phyloP scores from a whole-genome alignment of 1,139 yeast genomes.

The Geotrichum bryndzae region DNA sequence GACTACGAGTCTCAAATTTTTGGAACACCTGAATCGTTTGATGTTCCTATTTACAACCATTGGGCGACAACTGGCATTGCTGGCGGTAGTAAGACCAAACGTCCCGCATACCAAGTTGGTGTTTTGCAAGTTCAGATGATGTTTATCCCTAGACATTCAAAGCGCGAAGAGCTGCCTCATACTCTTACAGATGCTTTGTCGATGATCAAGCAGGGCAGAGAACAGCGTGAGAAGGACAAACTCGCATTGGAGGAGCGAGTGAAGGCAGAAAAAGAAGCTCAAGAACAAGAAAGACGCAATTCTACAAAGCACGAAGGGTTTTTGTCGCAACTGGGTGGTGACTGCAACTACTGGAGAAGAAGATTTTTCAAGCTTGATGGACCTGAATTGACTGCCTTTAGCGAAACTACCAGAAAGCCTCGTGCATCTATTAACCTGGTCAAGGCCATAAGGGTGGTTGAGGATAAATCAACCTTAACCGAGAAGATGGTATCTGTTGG shows the following conservation, averaged over 20 bases:
- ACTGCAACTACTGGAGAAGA: conserved; percentile 58
- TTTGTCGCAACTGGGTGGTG: conserved; percentile 74
- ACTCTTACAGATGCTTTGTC: conserved; percentile 44
- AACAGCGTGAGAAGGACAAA: neutral
- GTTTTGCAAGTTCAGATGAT: conserved; percentile 63
- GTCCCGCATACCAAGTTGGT: conserved; percentile 57
- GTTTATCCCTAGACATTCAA: conserved; percentile 52
- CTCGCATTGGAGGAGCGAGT: neutral
- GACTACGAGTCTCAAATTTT: conserved; percentile 51
- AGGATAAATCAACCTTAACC: conserved; percentile 25
- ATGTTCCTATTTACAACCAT: conserved; percentile 65
- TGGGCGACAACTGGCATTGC: conserved; percentile 48
- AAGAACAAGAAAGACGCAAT: conserved; percentile 1
- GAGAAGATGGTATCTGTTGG: conserved; percentile 27
- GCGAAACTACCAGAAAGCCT: conserved; percentile 55
- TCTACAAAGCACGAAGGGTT: conserved; percentile 44
- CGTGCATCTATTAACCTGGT: conserved; percentile 65
- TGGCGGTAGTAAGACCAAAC: conserved; percentile 22
- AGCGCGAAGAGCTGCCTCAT: conserved; percentile 47
- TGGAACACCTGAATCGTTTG: conserved; percentile 48
- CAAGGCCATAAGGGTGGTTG: conserved; percentile 47
- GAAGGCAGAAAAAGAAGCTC: neutral
- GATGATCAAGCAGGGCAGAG: conserved; percentile 2
- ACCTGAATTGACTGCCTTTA: conserved; percentile 53
- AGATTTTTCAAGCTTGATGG: conserved; percentile 58